phyloP scores from a whole-genome alignment of 179 eudicot species.

The Spinacia oleracea region DNA sequence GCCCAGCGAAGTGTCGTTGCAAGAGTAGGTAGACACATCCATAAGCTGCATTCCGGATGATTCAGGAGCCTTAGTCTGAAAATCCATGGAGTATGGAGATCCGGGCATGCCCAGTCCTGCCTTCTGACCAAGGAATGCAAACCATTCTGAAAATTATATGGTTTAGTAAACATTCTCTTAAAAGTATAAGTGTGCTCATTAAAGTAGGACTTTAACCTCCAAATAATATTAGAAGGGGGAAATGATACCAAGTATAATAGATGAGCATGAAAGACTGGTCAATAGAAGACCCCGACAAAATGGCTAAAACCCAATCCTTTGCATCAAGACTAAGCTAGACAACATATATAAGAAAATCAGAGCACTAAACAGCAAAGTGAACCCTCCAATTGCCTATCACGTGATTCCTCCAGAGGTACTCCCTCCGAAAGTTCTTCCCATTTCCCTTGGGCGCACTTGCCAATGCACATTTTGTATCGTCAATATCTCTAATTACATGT shows the following conservation, averaged over 20 bases:
- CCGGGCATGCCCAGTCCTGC: constrained; percentile 71
- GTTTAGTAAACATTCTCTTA: constrained; percentile 11
- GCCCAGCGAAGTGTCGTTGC: constrained; percentile 89
- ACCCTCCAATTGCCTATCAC: background rate
- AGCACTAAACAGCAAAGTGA: background rate
- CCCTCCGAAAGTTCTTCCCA: too few species aligned
- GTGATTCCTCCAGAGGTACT: background rate
- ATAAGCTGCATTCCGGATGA: constrained; percentile 79
- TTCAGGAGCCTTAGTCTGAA: constrained; percentile 57
- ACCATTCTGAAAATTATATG: constrained; percentile 67
- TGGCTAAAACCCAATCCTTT: background rate
- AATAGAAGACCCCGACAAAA: background rate
- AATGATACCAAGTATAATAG: background rate
- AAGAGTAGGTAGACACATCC: constrained; percentile 81
- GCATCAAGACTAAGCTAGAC: background rate
- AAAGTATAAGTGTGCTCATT: too few species aligned
- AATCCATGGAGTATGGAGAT: constrained; percentile 87
- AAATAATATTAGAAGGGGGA: background rate
- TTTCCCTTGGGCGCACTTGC: too few species aligned
- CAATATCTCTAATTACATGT: too few species aligned
- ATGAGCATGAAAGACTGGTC: constrained; percentile 1
- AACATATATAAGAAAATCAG: background rate
- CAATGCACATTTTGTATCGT: too few species aligned
- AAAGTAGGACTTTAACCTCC: background rate
- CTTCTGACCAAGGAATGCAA: constrained; percentile 75